phyloP scores from a whole-genome alignment of 306 rosid genomes.

The Cucurbita moschata region DNA sequence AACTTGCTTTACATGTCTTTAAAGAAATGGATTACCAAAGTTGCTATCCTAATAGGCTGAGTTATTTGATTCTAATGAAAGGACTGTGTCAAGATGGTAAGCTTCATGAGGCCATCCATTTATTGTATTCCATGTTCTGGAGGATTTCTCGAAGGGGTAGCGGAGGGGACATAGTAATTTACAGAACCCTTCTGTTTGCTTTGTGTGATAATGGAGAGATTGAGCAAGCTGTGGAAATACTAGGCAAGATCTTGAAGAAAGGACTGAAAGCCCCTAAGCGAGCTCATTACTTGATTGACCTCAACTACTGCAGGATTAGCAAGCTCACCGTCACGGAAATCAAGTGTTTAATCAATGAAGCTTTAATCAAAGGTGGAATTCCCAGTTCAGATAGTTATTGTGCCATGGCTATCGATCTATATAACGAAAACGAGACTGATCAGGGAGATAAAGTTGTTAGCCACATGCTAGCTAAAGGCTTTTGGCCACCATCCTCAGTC shows the following conservation, averaged over 20 bases:
- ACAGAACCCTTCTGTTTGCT: constrained; percentile 23
- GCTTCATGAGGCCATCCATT: constrained; percentile 27
- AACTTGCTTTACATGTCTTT: constrained; percentile 24
- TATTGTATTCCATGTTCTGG: constrained; percentile 39
- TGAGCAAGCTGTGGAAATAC: constrained; percentile 25
- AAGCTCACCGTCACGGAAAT: constrained; percentile 2
- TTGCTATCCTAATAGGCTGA: constrained; percentile 23
- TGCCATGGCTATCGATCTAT: constrained; percentile 27
- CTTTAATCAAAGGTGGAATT: constrained; percentile 26
- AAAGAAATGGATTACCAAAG: constrained; percentile 29
- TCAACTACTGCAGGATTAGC: neutral
- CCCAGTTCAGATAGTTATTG: constrained; percentile 24
- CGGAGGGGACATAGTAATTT: constrained; percentile 28
- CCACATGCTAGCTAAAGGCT: constrained; percentile 17
- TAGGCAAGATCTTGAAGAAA: constrained; percentile 29
- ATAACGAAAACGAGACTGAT: constrained; percentile 11
- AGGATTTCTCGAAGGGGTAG: constrained; percentile 32
- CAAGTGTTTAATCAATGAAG: constrained; percentile 16
- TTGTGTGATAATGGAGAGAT: constrained; percentile 22
- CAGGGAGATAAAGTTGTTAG: constrained; percentile 19
- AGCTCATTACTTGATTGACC: constrained; percentile 8
- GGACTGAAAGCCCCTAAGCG: constrained; percentile 26
- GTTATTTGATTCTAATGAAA: constrained; percentile 26
- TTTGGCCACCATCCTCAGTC: constrained; percentile 14
- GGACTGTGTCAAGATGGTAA: constrained; percentile 26